These are phyloP conservation scores for Penicillium aurantiogriseum DNA, from an alignment of 2,329 filamentous ascomycete genomes.

Conservation along the genomic window DNA sequence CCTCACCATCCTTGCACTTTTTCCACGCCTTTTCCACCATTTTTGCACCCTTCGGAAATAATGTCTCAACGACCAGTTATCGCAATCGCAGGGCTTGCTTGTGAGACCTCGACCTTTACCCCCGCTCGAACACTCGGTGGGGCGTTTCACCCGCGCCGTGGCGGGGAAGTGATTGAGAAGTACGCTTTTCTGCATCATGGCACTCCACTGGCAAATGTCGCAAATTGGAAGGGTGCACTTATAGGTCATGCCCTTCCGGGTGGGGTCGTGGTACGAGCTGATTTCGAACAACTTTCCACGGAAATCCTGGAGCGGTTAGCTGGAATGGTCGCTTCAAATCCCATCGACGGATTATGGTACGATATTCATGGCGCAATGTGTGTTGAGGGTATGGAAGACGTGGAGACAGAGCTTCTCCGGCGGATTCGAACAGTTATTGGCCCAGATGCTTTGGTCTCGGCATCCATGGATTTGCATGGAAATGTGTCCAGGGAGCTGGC, in stretches of 20 bases:
- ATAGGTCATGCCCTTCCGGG: conserved; percentile 55
- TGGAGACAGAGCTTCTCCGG: conserved; percentile 49
- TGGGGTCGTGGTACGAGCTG: conserved; percentile 47
- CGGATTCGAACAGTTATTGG: conserved; percentile 50
- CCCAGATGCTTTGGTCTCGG: conserved; percentile 49
- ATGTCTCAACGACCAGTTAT: conserved; percentile 48
- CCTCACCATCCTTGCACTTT: no score
- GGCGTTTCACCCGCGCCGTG: conserved; percentile 52
- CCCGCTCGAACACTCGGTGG: conserved; percentile 50
- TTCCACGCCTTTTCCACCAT: neutral
- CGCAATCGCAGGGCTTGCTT: conserved; percentile 53
- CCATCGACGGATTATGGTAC: conserved; percentile 54
- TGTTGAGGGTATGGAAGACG: conserved; percentile 51
- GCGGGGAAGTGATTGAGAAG: conserved; percentile 43
- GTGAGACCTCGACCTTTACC: conserved; percentile 55
- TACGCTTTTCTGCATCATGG: conserved; percentile 49
- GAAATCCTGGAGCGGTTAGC: conserved; percentile 45
- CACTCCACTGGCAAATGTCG: conserved; percentile 43
- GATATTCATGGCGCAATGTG: conserved; percentile 59
- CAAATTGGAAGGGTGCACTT: conserved; percentile 52
- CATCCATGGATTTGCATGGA: conserved; percentile 58
- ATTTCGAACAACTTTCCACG: conserved; percentile 47
- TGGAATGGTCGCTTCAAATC: conserved; percentile 33
- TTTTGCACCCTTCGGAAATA: neutral
- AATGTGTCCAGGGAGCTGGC: conserved; percentile 53